These are phyloP conservation scores for Chaetomidium leptoderma DNA, from an alignment of 495 filamentous ascomycete genomes.

Conservation along the genomic window DNA sequence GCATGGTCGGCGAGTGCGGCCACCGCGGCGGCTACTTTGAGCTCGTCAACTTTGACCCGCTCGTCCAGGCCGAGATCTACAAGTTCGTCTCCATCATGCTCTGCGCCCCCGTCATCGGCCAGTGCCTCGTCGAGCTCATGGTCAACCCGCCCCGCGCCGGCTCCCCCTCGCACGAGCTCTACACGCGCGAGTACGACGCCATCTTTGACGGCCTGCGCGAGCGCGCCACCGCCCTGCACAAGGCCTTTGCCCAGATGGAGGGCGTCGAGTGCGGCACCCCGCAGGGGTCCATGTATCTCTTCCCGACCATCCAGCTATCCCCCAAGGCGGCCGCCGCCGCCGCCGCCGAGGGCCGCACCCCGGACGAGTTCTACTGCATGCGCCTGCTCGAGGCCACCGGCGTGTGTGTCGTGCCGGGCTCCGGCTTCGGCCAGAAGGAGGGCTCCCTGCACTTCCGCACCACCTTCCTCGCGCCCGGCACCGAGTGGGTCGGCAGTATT, in stretches of 20 bases:
- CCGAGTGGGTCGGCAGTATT: conserved; percentile 87
- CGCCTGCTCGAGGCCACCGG: conserved; percentile 87
- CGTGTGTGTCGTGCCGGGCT: conserved; percentile 89
- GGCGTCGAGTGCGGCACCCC: conserved; percentile 86
- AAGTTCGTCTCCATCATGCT: conserved; percentile 96
- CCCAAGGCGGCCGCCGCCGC: conserved; percentile 70
- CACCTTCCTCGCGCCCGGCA: conserved; percentile 93
- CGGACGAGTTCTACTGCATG: conserved; percentile 94
- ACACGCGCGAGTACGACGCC: conserved; percentile 74
- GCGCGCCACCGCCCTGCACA: conserved; percentile 77
- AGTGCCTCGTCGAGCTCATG: conserved; percentile 95
- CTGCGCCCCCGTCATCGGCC: conserved; percentile 90
- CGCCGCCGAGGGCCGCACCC: conserved; percentile 61
- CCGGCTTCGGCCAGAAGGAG: conserved; percentile 90
- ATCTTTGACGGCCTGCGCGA: conserved; percentile 70
- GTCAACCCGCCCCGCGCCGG: conserved; percentile 86
- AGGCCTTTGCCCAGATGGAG: conserved; percentile 90
- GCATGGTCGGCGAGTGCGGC: conserved; percentile 97
- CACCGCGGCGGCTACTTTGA: conserved; percentile 98
- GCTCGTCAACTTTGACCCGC: conserved; percentile 77
- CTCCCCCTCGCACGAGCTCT: conserved; percentile 75
- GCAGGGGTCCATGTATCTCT: conserved; percentile 95
- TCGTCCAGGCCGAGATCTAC: conserved; percentile 91
- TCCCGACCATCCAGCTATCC: conserved; percentile 84
- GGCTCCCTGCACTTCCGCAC: conserved; percentile 91